These are phyloP conservation scores for Quercus lobata DNA, from an alignment of 331 rosid genomes.

Conservation along the genomic window DNA sequence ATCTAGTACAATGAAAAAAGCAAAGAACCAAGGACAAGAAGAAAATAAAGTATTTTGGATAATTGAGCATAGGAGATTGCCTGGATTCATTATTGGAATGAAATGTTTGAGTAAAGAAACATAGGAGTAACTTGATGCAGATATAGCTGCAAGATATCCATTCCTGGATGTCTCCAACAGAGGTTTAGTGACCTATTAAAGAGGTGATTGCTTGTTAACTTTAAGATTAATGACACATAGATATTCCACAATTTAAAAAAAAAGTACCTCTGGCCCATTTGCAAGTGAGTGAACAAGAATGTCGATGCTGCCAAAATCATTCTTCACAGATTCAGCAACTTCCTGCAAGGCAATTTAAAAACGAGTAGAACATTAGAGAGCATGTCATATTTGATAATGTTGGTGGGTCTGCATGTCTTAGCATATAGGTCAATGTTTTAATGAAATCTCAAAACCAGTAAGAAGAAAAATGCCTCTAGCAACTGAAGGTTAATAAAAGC, in stretches of 20 bases:
- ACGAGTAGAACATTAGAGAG: conserved; percentile 6
- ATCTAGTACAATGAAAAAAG: background rate
- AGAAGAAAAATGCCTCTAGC: background rate
- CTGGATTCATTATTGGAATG: conserved; percentile 84
- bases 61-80: conserved; percentile 27
- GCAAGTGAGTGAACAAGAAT: conserved; percentile 98
- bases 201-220: background rate
- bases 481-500: background rate
- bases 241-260: background rate
- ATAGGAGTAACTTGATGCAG: conserved; percentile 93
- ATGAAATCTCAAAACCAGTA: background rate
- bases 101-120: conserved; percentile 81
- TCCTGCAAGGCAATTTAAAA: conserved; percentile 54
- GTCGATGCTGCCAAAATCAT: conserved; percentile 84
- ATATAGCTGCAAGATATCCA: conserved; percentile 92
- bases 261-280: conserved; percentile 84
- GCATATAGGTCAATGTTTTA: background rate
- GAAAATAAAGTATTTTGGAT: conserved; percentile 4
- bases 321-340: conserved; percentile 78
- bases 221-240: background rate
- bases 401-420: background rate
- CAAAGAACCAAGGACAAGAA: background rate
- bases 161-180: conserved; percentile 87
- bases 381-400: background rate
- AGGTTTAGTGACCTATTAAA: conserved; percentile 67